Conservation (phyloP, 306 rosid genomes). For the Adenanthera pavonina region DNA sequence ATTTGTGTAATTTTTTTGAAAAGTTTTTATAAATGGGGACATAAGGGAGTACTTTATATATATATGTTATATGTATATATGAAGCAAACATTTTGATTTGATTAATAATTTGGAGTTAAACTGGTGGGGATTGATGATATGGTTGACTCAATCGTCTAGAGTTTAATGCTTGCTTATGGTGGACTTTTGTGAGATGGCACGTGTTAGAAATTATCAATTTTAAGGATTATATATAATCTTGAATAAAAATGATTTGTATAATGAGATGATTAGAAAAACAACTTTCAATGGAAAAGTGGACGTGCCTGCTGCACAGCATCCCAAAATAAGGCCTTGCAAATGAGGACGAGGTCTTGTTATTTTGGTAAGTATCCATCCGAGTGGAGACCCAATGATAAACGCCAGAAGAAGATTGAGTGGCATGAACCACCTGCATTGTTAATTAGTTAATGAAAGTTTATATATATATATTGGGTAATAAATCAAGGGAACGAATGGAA, state of each 20-base stretch:
- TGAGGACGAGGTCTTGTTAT: slow-evolving; percentile 48
- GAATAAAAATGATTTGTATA: not conserved
- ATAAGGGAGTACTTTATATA: too few relatives aligned
- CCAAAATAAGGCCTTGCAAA: slow-evolving; percentile 54
- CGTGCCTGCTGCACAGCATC: slow-evolving; percentile 55
- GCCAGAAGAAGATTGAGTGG: slow-evolving; percentile 53
- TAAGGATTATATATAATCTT: not conserved
- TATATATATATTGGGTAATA: not conserved
- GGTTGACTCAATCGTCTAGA: not conserved
- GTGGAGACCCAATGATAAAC: slow-evolving; percentile 47
- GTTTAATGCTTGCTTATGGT: not conserved
- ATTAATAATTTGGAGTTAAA: too few relatives aligned
- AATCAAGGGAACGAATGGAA: not conserved
- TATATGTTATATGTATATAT: too few relatives aligned
- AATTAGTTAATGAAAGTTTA: slow-evolving; percentile 6
- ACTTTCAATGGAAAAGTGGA: not conserved
- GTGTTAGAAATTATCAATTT: not conserved
- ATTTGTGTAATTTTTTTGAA: too few relatives aligned
- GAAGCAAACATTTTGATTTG: not conserved
- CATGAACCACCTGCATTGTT: slow-evolving; percentile 57
- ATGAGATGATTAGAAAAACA: not conserved
- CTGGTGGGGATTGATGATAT: not conserved
- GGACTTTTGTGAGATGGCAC: not conserved
- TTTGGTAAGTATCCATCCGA: slow-evolving; percentile 52
- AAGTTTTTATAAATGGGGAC: too few relatives aligned